These are phyloP conservation scores for Phylloporus arenicola DNA, from an alignment of 768 basidiomycete genomes.

Conservation along the genomic window DNA sequence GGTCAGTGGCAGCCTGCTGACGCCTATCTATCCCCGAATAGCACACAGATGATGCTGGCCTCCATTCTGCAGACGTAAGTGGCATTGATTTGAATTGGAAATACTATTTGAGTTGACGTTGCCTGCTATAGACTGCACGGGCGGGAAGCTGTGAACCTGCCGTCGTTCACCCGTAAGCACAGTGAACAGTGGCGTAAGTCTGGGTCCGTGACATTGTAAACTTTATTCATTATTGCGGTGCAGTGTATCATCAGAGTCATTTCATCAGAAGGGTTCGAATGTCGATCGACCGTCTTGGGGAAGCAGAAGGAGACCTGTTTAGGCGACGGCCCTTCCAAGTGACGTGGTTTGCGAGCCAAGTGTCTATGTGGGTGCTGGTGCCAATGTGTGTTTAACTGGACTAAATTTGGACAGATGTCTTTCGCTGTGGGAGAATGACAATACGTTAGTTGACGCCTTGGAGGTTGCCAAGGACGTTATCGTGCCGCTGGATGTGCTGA, in stretches of 20 bases:
- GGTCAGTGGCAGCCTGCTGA: slow-evolving; percentile 14
- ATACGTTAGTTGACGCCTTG: slow-evolving; percentile 50
- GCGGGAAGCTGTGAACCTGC: slow-evolving; percentile 40
- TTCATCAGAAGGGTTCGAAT: slow-evolving; percentile 57
- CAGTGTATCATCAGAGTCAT: slow-evolving; percentile 65
- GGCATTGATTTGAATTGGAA: neutral
- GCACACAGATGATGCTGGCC: slow-evolving; percentile 60
- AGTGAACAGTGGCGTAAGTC: slow-evolving; percentile 76
- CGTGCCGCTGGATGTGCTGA: slow-evolving; percentile 59
- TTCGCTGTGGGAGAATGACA: slow-evolving; percentile 61
- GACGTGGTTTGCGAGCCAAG: slow-evolving; percentile 66
- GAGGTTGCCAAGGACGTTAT: slow-evolving; percentile 64
- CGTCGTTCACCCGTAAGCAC: slow-evolving; percentile 63
- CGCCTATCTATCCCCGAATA: slow-evolving; percentile 25
- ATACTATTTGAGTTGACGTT: slow-evolving; percentile 10
- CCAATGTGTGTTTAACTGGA: neutral
- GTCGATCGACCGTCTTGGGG: slow-evolving; percentile 48
- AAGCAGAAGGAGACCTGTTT: slow-evolving; percentile 49
- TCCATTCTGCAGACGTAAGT: slow-evolving; percentile 61
- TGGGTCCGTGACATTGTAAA: neutral
- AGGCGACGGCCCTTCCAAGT: slow-evolving; percentile 66
- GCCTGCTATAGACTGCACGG: slow-evolving; percentile 44
- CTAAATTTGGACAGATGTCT: slow-evolving; percentile 44
- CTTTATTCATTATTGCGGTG: neutral
- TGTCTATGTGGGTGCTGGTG: slow-evolving; percentile 46